Percentiles rank a stretch among this genome's conserved stretches.
Conservation (phyloP, 2,329 filamentous ascomycete genomes). For the Aureobasidium lini region DNA sequence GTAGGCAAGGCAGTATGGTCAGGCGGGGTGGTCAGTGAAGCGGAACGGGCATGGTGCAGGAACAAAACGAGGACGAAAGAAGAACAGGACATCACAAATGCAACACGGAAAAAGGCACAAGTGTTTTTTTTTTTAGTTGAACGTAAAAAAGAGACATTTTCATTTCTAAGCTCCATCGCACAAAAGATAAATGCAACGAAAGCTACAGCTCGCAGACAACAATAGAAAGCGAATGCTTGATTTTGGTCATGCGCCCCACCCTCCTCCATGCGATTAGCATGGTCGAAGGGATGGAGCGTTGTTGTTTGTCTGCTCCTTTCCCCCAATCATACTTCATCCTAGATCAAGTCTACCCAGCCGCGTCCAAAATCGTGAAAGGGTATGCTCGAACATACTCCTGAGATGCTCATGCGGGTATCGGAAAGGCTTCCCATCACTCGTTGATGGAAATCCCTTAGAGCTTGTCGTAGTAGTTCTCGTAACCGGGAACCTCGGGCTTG, state of each 20-base stretch:
- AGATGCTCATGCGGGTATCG: conserved; percentile 12
- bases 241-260: not conserved
- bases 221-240: conserved; percentile 3
- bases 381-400: conserved; percentile 9
- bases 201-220: conserved; percentile 8
- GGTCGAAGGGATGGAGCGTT: not conserved
- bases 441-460: conserved; percentile 54
- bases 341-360: conserved; percentile 14
- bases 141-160: conserved; percentile 11
- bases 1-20: too few relatives aligned
- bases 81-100: too few relatives aligned
- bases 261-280: conserved; percentile 11
- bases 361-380: conserved; percentile 10
- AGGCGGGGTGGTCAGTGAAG: too few relatives aligned
- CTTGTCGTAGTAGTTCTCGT: conserved; percentile 99
- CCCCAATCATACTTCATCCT: not conserved
- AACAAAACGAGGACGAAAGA: too few relatives aligned
- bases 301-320: conserved; percentile 1
- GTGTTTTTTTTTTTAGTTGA: not conserved
- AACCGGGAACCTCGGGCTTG: conserved; percentile 88
- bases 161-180: conserved; percentile 6
- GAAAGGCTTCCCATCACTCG: conserved; percentile 12
- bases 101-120: not conserved
- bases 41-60: too few relatives aligned
- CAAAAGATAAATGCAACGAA: conserved; percentile 5